Evolutionary conservation across 345 rosid genomes (phyloP).

Genomic region (Salix viminalis): DNA sequence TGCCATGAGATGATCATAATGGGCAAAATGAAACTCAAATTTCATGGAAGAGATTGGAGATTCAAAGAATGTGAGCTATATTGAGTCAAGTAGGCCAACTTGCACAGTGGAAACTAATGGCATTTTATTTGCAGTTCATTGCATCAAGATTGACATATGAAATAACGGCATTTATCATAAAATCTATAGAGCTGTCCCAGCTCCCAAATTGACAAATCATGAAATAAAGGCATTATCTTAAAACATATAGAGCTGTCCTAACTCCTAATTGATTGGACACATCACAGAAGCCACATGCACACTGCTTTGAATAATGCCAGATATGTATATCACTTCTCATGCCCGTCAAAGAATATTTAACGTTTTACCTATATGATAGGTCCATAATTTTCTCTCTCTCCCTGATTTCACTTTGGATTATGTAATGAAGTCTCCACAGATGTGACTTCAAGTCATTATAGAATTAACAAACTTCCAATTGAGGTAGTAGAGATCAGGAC

Average conservation of each 20-base stretch:
- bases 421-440: neutral
- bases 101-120: neutral
- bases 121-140: neutral
- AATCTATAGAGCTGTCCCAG: neutral
- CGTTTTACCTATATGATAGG: neutral
- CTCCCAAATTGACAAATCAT: neutral
- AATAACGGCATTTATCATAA: neutral
- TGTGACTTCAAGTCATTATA: neutral
- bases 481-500: neutral
- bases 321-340: neutral
- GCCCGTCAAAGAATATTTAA: neutral
- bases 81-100: neutral
- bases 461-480: neutral
- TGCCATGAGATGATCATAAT: constrained; percentile 2
- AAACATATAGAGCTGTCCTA: neutral
- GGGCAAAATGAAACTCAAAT: neutral
- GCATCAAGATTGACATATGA: neutral
- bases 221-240: neutral
- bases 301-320: neutral
- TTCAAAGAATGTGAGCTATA: neutral
- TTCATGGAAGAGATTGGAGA: neutral
- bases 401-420: neutral
- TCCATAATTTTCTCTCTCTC: too few relatives aligned
- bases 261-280: neutral
- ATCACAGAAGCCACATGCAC: neutral